Conservation (phyloP, 495 filamentous ascomycete species). For the Pyronema domesticum region DNA sequence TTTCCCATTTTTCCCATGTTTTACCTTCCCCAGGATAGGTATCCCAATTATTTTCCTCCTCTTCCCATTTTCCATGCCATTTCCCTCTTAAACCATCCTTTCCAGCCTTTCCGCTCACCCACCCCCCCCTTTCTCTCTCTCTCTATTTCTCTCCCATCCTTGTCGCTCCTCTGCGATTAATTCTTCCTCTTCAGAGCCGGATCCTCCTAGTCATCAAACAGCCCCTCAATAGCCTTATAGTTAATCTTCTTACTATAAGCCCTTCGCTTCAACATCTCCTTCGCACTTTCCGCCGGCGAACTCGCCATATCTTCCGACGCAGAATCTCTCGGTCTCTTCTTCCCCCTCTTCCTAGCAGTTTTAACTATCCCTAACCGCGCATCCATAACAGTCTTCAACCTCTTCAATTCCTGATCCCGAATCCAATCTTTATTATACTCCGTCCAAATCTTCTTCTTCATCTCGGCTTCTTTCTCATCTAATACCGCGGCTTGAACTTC, state of each 20-base stretch:
- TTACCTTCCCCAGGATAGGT: too few relatives aligned
- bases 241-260: conserved; percentile 69
- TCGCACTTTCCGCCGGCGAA: conserved; percentile 52
- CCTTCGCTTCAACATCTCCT: conserved; percentile 52
- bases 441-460: conserved; percentile 86
- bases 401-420: conserved; percentile 51
- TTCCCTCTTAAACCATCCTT: too few relatives aligned
- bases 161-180: too few relatives aligned
- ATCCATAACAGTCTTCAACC: conserved; percentile 34
- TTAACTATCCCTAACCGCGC: conserved; percentile 40
- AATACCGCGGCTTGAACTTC: conserved; percentile 67
- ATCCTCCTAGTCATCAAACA: conserved; percentile 29
- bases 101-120: too few relatives aligned
- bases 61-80: too few relatives aligned
- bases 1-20: too few relatives aligned
- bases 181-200: too few relatives aligned
- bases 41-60: too few relatives aligned
- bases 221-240: conserved; percentile 47
- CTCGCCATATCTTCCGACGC: conserved; percentile 39
- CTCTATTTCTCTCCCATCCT: too few relatives aligned
- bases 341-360: conserved; percentile 32
- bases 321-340: conserved; percentile 39
- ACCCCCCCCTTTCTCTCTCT: too few relatives aligned
- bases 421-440: conserved; percentile 83
- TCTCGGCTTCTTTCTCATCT: conserved; percentile 44